Evolutionary conservation across 2,329 filamentous ascomycete genomes (phyloP), one percentile per base, ranked within the genome.

Genomic region (Bipolaris cookei): DNA sequence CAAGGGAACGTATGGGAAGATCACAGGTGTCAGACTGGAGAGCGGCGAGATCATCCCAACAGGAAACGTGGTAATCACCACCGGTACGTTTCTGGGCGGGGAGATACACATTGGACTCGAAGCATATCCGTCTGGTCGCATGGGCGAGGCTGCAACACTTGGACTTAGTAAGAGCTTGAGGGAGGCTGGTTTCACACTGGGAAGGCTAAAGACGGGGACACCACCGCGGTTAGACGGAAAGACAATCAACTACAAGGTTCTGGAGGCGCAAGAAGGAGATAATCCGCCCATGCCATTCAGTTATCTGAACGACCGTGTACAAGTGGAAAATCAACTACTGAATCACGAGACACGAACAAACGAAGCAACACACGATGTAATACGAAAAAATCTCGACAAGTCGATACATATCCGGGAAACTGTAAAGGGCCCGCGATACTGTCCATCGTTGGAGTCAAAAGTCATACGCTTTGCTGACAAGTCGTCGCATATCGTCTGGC

Each of bases 321-420:
- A 89, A 1, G 92, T 97, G 0, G 80, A 91, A 71, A 83, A 91
- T 10, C 95, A 99, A 77, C 81, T 98, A 35, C 82, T 86, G n/a
- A 97, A 93, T 79, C 88, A 91, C 82, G 86, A 88, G 54, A 97
- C 94, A 1, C 87, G 93, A 71, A 99, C 95, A 21, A 98, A 97
- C 71, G 82, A 88, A 46, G 84, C 82, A 4, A 88, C 92, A 0
- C 95, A 99, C 77, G 86, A 90, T 14, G 85, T 99, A 47, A 89
- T 97, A 58, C 87, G 92, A 43, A 86, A 86, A 6, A 97, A 98
- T 70, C 85, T 99, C n/a, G 90, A 96, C 72, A 96, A 97, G 73
- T 96, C 92, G 0, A 90, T 99, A 34, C 95, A 99, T 73, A 98
- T 99, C 61, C 88, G 95, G 21, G 95, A 99, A 76, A 94, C 92